Conservation (phyloP, 352 stramenopile genomes). For the Phytophthora nicotianae region DNA sequence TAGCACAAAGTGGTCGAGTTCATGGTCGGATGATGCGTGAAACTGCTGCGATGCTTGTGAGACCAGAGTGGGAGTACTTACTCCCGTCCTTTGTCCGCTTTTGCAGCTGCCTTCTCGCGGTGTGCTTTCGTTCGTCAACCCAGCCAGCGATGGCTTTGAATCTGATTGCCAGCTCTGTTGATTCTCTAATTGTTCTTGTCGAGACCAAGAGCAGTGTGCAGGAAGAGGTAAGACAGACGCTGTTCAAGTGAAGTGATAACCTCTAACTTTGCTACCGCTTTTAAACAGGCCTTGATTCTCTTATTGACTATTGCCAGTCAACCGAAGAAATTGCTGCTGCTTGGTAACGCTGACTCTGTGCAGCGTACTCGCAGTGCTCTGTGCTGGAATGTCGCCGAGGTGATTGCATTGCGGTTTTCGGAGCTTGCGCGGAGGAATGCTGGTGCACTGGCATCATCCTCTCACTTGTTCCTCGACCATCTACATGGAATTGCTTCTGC, state of each 20-base stretch:
- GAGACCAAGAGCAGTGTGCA: conserved; percentile 44
- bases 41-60: conserved; percentile 35
- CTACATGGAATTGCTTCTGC: conserved; percentile 68
- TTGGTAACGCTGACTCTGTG: conserved; percentile 40
- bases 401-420: conserved; percentile 53
- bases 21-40: conserved; percentile 41
- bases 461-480: conserved; percentile 82
- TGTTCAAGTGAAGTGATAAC: not conserved
- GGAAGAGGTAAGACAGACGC: conserved; percentile 55
- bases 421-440: conserved; percentile 47
- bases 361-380: conserved; percentile 40
- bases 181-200: conserved; percentile 45
- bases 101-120: conserved; percentile 57
- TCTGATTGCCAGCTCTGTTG: conserved; percentile 46
- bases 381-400: conserved; percentile 71
- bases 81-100: conserved; percentile 58
- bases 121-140: conserved; percentile 48
- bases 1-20: conserved; percentile 46
- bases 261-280: not conserved
- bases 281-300: conserved; percentile 61
- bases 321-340: conserved; percentile 60
- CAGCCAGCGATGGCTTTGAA: conserved; percentile 38
- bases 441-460: conserved; percentile 51
- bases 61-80: conserved; percentile 48
- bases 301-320: conserved; percentile 75